These are phyloP conservation scores for Grosmannia serpens DNA, from an alignment of 2,329 filamentous ascomycete species.

Conservation along the genomic window DNA sequence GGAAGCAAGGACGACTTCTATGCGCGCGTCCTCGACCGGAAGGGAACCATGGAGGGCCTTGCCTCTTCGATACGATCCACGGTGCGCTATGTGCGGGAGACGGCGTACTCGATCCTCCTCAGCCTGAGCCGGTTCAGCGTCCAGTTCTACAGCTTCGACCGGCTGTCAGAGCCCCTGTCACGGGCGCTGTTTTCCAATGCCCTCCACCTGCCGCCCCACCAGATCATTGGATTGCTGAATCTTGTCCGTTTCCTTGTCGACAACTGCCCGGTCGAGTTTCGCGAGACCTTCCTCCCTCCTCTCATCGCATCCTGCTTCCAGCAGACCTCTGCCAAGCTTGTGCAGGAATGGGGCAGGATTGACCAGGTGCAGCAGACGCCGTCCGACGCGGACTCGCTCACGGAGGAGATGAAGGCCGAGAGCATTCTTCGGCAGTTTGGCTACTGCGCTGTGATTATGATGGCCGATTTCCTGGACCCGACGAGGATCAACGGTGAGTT, in stretches of 20 bases:
- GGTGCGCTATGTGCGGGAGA: conserved; percentile 80
- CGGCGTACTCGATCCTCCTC: conserved; percentile 87
- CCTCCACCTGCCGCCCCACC: conserved; percentile 75
- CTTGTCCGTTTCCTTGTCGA: conserved; percentile 82
- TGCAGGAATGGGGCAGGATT: conserved; percentile 73
- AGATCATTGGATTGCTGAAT: conserved; percentile 86
- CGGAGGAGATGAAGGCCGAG: conserved; percentile 96
- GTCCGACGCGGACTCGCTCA: conserved; percentile 64
- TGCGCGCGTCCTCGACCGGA: conserved; percentile 78
- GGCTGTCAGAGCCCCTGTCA: conserved; percentile 72
- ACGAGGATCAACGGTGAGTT: conserved; percentile 45
- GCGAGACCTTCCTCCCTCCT: conserved; percentile 72
- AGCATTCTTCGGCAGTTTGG: conserved; percentile 89
- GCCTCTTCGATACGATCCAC: conserved; percentile 86
- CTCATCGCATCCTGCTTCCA: conserved; percentile 72
- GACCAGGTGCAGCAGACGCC: conserved; percentile 49
- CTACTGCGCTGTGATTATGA: conserved; percentile 83
- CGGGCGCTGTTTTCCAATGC: conserved; percentile 76
- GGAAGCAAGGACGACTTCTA: conserved; percentile 97
- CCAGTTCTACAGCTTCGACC: conserved; percentile 81
- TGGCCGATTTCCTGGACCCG: conserved; percentile 79
- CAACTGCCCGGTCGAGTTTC: conserved; percentile 71
- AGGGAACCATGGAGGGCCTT: conserved; percentile 80
- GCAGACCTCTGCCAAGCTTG: conserved; percentile 81
- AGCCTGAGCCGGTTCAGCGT: conserved; percentile 81